Evolutionary conservation across 331 rosid genomes (phyloP), one percentile per base, ranked within the genome.

Genomic region (Rosa hybrid): DNA sequence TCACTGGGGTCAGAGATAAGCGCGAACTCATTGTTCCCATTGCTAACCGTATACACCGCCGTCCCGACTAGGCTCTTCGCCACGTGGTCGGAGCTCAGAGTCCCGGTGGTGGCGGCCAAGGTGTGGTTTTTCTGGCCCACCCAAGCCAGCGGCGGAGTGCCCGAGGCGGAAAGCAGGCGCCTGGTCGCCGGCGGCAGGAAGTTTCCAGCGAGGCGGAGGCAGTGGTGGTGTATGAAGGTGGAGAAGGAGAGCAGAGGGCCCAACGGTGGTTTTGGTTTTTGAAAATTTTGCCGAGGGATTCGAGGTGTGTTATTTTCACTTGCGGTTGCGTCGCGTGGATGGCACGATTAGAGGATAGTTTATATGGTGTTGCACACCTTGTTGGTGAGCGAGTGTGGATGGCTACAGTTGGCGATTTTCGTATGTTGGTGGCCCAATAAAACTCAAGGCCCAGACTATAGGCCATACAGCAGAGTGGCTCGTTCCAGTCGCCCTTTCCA

Each of bases 11-110:
- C 96, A 67, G 99, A 93, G 27, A 95, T 89, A 16, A 95, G 97
- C 81, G 93, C 99, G 57, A 95, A 95, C 85, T 95, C 99, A 75
- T 93, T 95, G 84, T 91, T 91, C 74, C 97, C 87, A 83, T 91
- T 93, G 86, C 99, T 93, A 59, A 95, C 97, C 14, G 97, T 91
- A 82, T 86, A 95, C 74, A 95, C 97, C 10, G 90, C 86, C 25
- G 99, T 95, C 72, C 99, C 98, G 57, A 81, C 77, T 21, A 95
- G 90, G 80, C 97, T 82, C 82, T 86, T 93, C 0, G 96, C 92
- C 53, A 95, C 96, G 69, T 87, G 87, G 34, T 88, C 88, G 38
- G 97, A 70, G 81, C 84, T 86, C 54, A 90, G 54, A 56, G 80
- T 63, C 38, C 4, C 38, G 20, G 80, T 48, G n/a, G 89, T 82